Conservation (phyloP, 1,139 yeast genomes). For the Candida tetrigidarum region DNA sequence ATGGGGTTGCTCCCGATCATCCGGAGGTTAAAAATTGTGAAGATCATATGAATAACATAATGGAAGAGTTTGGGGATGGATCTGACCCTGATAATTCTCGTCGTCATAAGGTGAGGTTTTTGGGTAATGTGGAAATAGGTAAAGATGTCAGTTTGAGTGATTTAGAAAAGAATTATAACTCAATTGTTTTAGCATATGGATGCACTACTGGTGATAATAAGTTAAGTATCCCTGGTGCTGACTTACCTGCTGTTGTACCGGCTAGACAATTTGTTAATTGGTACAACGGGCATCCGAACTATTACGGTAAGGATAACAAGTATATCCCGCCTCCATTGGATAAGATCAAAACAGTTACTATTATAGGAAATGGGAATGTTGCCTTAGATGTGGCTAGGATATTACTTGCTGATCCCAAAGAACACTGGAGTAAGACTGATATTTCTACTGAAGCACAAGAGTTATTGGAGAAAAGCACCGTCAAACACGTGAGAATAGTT, state of each 20-base stretch:
- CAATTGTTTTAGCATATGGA: slow-evolving; percentile 83
- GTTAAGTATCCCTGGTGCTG: slow-evolving; percentile 64
- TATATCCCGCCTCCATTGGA: slow-evolving; percentile 57
- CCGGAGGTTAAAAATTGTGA: slow-evolving; percentile 94
- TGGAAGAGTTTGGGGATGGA: slow-evolving; percentile 30
- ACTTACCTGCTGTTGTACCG: slow-evolving; percentile 67
- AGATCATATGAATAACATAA: slow-evolving; percentile 73
- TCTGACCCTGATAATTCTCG: slow-evolving; percentile 9
- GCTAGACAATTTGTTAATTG: slow-evolving; percentile 93
- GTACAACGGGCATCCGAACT: slow-evolving; percentile 90
- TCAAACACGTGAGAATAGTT: slow-evolving; percentile 69
- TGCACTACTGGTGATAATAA: slow-evolving; percentile 63
- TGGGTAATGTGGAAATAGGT: slow-evolving; percentile 77
- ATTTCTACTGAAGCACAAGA: slow-evolving; percentile 66
- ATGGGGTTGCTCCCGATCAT: slow-evolving; percentile 99
- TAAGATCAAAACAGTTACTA: slow-evolving; percentile 65
- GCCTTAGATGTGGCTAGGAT: slow-evolving; percentile 91
- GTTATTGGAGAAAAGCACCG: slow-evolving; percentile 52
- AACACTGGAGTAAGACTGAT: slow-evolving; percentile 74
- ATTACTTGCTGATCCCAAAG: slow-evolving; percentile 58
- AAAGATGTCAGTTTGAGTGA: slow-evolving; percentile 53
- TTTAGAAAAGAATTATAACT: slow-evolving; percentile 63
- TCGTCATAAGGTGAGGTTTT: slow-evolving; percentile 56
- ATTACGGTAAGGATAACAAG: slow-evolving; percentile 29
- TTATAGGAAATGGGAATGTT: slow-evolving; percentile 98